Evolutionary conservation across 345 rosid species (phyloP).

Genomic region (Brassica rapa): DNA sequence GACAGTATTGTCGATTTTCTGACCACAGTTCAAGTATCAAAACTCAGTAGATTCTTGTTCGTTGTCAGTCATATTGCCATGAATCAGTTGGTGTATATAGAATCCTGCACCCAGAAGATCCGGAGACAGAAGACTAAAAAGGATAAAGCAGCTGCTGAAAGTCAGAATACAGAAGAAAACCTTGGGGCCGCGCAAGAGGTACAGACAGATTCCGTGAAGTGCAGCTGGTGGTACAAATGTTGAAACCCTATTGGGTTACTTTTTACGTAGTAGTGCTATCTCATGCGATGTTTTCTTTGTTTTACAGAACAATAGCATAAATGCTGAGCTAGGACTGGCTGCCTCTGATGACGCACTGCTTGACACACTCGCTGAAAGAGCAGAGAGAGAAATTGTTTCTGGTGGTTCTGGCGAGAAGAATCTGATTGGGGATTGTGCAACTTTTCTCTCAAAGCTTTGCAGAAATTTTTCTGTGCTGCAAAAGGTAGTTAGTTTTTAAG

Average conservation of each 20-base stretch:
- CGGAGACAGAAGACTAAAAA: slow-evolving; percentile 73
- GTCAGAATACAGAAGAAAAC: slow-evolving; percentile 40
- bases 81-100: slow-evolving; percentile 93
- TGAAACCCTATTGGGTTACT: neutral
- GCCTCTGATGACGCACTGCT: slow-evolving; percentile 90
- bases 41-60: slow-evolving; percentile 83
- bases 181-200: slow-evolving; percentile 36
- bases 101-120: slow-evolving; percentile 80
- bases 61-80: slow-evolving; percentile 86
- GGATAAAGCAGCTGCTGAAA: slow-evolving; percentile 50
- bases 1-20: slow-evolving; percentile 36
- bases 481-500: slow-evolving; percentile 51
- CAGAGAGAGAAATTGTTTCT: slow-evolving; percentile 89
- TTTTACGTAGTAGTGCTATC: slow-evolving; percentile 6
- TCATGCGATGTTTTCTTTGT: slow-evolving; percentile 24
- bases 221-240: slow-evolving; percentile 2
- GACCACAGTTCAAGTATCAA: slow-evolving; percentile 66
- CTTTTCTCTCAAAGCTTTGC: slow-evolving; percentile 88
- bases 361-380: slow-evolving; percentile 81
- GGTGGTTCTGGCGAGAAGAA: slow-evolving; percentile 59
- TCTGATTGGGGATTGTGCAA: slow-evolving; percentile 80
- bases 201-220: neutral
- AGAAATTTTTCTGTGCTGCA: slow-evolving; percentile 82
- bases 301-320: slow-evolving; percentile 71
- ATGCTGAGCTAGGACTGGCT: slow-evolving; percentile 90